Evolutionary conservation across 805 yeast genomes (phyloP).

Genomic region (Wickerhamiella nectarea): DNA sequence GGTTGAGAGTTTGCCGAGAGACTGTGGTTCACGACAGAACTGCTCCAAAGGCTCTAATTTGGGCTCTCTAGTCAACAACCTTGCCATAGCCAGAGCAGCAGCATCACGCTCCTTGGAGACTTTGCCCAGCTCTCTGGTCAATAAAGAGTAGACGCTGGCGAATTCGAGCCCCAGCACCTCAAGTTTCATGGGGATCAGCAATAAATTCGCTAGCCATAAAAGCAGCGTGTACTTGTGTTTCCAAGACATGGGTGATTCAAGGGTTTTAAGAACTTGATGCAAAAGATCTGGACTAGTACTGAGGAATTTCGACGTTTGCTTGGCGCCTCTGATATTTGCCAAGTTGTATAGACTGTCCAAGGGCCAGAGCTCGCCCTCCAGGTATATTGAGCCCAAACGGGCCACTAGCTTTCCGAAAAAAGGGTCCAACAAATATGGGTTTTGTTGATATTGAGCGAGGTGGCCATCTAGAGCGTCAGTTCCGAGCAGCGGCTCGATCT

Average conservation of each 20-base stretch:
- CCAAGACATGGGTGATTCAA: slow-evolving; percentile 28
- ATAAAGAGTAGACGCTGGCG: slow-evolving; percentile 20
- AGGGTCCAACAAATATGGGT: slow-evolving; percentile 4
- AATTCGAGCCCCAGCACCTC: slow-evolving; percentile 29
- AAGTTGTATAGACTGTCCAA: slow-evolving; percentile 33
- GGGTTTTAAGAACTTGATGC: slow-evolving; percentile 23
- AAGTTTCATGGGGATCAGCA: slow-evolving; percentile 63
- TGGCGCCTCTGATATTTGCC: slow-evolving; percentile 53
- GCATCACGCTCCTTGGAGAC: slow-evolving; percentile 49
- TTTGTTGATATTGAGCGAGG: not conserved
- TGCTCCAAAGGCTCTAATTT: slow-evolving; percentile 5
- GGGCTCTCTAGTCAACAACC: slow-evolving; percentile 42
- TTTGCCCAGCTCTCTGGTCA: slow-evolving; percentile 21
- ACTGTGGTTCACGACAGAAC: not conserved
- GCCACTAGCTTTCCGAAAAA: slow-evolving; percentile 1
- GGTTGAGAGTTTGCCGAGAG: not conserved
- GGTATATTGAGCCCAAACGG: not conserved
- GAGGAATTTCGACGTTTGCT: slow-evolving; percentile 44
- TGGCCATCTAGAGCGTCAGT: not conserved
- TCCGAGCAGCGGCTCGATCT: not conserved
- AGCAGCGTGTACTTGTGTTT: slow-evolving; percentile 37
- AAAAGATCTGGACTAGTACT: slow-evolving; percentile 45
- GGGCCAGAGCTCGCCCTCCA: not conserved
- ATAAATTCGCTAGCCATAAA: slow-evolving; percentile 59
- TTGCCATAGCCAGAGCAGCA: slow-evolving; percentile 38